These are phyloP conservation scores for Tulasnella sp. DNA, from an alignment of 768 basidiomycete species.

Conservation along the genomic window DNA sequence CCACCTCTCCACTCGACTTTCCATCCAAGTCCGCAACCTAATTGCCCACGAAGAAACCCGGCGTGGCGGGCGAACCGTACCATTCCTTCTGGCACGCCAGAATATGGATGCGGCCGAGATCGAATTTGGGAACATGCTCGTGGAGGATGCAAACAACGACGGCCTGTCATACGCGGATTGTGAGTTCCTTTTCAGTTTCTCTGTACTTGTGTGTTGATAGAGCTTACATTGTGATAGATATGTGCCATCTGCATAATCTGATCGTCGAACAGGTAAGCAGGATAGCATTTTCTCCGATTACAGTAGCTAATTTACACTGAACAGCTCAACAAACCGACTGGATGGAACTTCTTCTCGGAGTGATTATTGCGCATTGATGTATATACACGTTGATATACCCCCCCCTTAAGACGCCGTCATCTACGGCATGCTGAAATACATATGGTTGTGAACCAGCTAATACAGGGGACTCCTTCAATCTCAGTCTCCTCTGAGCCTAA, in stretches of 20 bases:
- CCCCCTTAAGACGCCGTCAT: too few species aligned
- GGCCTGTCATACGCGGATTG: conserved; percentile 86
- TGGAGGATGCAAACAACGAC: conserved; percentile 97
- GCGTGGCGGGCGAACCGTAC: conserved; percentile 36
- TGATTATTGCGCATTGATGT: too few species aligned
- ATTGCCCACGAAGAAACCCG: conserved; percentile 53
- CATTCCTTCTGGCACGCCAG: conserved; percentile 65
- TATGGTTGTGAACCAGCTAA: too few species aligned
- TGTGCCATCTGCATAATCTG: conserved; percentile 34
- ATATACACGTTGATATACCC: too few species aligned
- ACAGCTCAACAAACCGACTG: neutral
- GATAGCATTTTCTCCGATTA: neutral
- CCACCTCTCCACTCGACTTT: conserved; percentile 57
- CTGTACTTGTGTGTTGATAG: neutral
- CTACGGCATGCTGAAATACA: too few species aligned
- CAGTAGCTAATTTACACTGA: neutral
- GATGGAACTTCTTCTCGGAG: neutral
- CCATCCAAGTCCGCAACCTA: conserved; percentile 77
- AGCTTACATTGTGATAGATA: conserved; percentile 21
- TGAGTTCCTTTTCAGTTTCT: conserved; percentile 32
- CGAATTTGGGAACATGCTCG: conserved; percentile 93
- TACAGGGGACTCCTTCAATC: too few species aligned
- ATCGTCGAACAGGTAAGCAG: conserved; percentile 30
- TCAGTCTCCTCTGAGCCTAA: too few species aligned
- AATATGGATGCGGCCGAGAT: conserved; percentile 88